Evolutionary conservation across 192 early-diverging fungal species (phyloP).

Genomic region (Coemansia sp.): DNA sequence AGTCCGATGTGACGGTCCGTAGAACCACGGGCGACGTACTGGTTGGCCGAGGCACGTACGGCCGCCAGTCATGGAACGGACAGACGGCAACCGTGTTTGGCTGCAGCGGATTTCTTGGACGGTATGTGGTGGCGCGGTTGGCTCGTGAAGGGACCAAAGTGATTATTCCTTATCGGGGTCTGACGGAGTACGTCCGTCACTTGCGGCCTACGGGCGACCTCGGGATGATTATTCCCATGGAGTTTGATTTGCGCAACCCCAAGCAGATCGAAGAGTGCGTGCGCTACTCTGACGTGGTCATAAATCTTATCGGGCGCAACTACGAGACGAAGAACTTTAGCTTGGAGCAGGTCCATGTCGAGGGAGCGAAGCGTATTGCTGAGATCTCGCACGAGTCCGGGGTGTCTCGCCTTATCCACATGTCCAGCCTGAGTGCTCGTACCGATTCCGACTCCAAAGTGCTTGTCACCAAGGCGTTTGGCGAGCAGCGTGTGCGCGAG

Average conservation of each 20-base stretch:
- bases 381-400: conserved; percentile 74
- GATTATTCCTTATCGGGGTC: conserved; percentile 83
- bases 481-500: conserved; percentile 85
- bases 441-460: conserved; percentile 73
- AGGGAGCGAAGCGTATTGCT: conserved; percentile 79
- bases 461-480: conserved; percentile 85
- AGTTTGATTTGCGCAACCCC: conserved; percentile 89
- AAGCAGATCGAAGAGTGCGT: conserved; percentile 78
- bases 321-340: conserved; percentile 93
- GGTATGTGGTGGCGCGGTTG: conserved; percentile 89
- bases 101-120: conserved; percentile 92
- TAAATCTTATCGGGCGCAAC: conserved; percentile 91
- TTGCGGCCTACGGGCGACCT: conserved; percentile 93
- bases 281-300: conserved; percentile 91
- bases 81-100: conserved; percentile 94
- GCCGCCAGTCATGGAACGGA: conserved; percentile 79
- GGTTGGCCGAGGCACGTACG: conserved; percentile 64
- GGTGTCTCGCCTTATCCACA: conserved; percentile 82
- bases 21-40: conserved; percentile 45
- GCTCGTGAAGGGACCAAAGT: conserved; percentile 90
- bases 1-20: conserved; percentile 45
- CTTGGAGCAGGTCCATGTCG: conserved; percentile 80
- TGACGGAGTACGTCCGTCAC: conserved; percentile 80
- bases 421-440: conserved; percentile 81
- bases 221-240: conserved; percentile 86